Percentiles rank a stretch among this genome's conserved stretches.
Conservation (phyloP, 495 filamentous ascomycete genomes). For the Bacidia rubella region DNA sequence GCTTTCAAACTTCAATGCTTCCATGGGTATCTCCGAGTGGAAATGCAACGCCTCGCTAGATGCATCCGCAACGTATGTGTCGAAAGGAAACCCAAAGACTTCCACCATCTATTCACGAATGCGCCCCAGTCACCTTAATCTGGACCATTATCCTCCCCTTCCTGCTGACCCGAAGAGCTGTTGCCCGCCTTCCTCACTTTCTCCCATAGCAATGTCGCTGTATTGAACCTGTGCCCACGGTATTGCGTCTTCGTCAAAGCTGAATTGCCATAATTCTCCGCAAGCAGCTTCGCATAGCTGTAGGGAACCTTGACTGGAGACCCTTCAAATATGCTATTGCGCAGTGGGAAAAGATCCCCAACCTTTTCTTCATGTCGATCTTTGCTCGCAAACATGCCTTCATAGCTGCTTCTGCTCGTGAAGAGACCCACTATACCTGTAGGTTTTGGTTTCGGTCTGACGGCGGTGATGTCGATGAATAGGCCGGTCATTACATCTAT, state of each 20-base stretch:
- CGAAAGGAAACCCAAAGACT: too few relatives aligned
- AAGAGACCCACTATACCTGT: background rate
- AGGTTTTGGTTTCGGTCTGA: constrained; percentile 24
- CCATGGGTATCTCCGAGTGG: too few relatives aligned
- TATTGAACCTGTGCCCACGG: constrained; percentile 29
- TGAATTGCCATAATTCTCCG: constrained; percentile 58
- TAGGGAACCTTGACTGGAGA: constrained; percentile 63
- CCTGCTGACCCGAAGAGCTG: background rate
- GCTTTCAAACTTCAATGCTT: too few relatives aligned
- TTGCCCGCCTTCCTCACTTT: background rate
- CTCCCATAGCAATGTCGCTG: constrained; percentile 9
- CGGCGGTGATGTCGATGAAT: constrained; percentile 50
- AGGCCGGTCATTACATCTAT: constrained; percentile 47
- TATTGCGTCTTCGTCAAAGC: constrained; percentile 52
- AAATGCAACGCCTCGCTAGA: too few relatives aligned
- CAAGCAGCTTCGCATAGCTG: constrained; percentile 55
- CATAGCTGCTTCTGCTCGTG: constrained; percentile 25
- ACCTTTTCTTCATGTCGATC: constrained; percentile 42
- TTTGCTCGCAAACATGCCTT: constrained; percentile 37
- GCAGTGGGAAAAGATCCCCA: constrained; percentile 62
- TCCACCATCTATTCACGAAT: too few relatives aligned
- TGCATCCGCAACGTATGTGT: too few relatives aligned
- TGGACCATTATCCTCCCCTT: too few relatives aligned
- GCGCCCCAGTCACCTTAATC: too few relatives aligned
- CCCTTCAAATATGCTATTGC: constrained; percentile 66